phyloP scores from a whole-genome alignment of 352 stramenopile genomes.

The Phytophthora lateralis region DNA sequence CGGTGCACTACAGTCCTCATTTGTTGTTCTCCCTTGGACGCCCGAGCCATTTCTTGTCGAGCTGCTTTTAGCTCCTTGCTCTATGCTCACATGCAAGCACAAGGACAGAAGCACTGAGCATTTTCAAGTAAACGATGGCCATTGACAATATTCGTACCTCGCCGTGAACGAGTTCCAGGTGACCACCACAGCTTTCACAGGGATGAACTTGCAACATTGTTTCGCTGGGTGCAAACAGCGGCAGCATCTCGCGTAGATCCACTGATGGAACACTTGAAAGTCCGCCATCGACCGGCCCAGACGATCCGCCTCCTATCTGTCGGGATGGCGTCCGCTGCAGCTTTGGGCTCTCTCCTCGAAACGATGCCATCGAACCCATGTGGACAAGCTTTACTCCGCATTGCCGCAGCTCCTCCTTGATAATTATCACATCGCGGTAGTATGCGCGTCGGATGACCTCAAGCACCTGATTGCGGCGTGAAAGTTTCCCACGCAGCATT shows the following conservation, averaged over 20 bases:
- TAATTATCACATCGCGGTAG: constrained; percentile 82
- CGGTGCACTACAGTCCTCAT: constrained; percentile 72
- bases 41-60: constrained; percentile 64
- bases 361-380: constrained; percentile 8
- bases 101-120: not conserved
- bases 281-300: constrained; percentile 20
- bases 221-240: constrained; percentile 75
- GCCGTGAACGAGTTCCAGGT: constrained; percentile 80
- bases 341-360: constrained; percentile 17
- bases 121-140: not conserved
- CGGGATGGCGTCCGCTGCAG: constrained; percentile 17
- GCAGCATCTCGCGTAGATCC: constrained; percentile 68
- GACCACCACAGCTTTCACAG: constrained; percentile 71
- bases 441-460: constrained; percentile 79
- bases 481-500: constrained; percentile 71
- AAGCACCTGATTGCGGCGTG: constrained; percentile 73
- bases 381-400: constrained; percentile 24
- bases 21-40: constrained; percentile 73
- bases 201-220: constrained; percentile 77
- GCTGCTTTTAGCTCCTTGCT: constrained; percentile 74
- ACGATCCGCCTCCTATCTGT: constrained; percentile 9
- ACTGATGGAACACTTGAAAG: constrained; percentile 72
- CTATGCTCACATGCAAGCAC: constrained; percentile 19
- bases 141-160: constrained; percentile 45
- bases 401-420: constrained; percentile 80